These are phyloP conservation scores for Anacardium occidentale DNA, from an alignment of 345 rosid species.

Conservation along the genomic window DNA sequence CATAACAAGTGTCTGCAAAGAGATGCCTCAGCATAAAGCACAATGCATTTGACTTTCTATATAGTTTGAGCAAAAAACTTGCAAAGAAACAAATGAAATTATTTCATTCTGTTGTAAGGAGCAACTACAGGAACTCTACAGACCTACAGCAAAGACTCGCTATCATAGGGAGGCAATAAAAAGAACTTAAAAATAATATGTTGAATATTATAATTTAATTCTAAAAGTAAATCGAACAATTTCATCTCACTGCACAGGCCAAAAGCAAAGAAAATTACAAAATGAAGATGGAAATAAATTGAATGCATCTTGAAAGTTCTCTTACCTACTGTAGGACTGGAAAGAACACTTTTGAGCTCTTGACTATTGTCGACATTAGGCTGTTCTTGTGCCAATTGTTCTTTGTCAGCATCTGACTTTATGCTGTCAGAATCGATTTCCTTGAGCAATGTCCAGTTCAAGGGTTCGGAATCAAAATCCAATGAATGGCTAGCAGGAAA, in stretches of 20 bases:
- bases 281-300: slow-evolving; percentile 1
- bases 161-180: background rate
- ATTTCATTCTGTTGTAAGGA: slow-evolving; percentile 12
- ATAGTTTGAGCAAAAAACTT: slow-evolving; percentile 7
- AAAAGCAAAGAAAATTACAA: slow-evolving; percentile 7
- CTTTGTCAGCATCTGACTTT: slow-evolving; percentile 32
- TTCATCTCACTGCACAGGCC: background rate
- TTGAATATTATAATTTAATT: background rate
- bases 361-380: slow-evolving; percentile 29
- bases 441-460: slow-evolving; percentile 36
- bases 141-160: background rate
- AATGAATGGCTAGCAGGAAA: slow-evolving; percentile 62
- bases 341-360: slow-evolving; percentile 33
- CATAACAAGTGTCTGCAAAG: slow-evolving; percentile 60
- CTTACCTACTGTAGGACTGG: slow-evolving; percentile 66
- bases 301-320: slow-evolving; percentile 2
- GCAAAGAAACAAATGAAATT: slow-evolving; percentile 5
- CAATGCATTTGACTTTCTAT: slow-evolving; percentile 18
- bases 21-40: slow-evolving; percentile 57
- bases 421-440: slow-evolving; percentile 33
- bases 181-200: background rate
- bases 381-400: slow-evolving; percentile 27
- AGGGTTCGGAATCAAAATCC: slow-evolving; percentile 40
- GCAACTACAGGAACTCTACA: background rate
- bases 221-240: slow-evolving; percentile 9